phyloP scores from a whole-genome alignment of 345 rosid species.

The Linum trigynum region DNA sequence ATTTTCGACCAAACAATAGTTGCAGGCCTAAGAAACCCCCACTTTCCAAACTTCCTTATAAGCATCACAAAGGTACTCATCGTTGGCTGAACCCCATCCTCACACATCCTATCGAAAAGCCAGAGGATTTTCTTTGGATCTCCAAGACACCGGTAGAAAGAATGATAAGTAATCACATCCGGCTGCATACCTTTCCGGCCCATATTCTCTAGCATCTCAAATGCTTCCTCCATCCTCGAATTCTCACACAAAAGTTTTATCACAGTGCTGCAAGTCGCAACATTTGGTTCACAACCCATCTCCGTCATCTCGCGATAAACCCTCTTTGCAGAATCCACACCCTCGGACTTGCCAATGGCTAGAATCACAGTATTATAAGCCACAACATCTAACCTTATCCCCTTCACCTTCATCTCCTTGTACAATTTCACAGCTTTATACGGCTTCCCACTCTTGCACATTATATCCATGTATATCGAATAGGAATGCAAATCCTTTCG shows the following conservation, averaged over 20 bases:
- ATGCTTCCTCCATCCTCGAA: conserved; percentile 63
- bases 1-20: conserved; percentile 72
- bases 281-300: conserved; percentile 63
- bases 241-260: conserved; percentile 68
- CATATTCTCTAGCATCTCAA: conserved; percentile 54
- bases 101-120: conserved; percentile 72
- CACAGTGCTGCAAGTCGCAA: conserved; percentile 59
- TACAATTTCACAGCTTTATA: conserved; percentile 80
- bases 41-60: conserved; percentile 88
- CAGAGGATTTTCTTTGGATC: conserved; percentile 53
- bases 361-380: conserved; percentile 65
- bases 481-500: conserved; percentile 71
- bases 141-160: conserved; percentile 55
- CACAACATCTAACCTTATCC: conserved; percentile 65
- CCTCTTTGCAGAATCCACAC: conserved; percentile 61
- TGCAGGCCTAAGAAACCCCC: conserved; percentile 90
- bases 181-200: conserved; percentile 43
- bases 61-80: conserved; percentile 91
- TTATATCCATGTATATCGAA: conserved; percentile 85
- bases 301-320: conserved; percentile 76
- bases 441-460: conserved; percentile 76
- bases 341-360: conserved; percentile 59
- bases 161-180: conserved; percentile 58
- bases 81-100: conserved; percentile 54
- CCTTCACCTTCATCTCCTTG: conserved; percentile 67